These are phyloP conservation scores for Microcyclospora pomicola DNA, from an alignment of 2,329 filamentous ascomycete species.

Conservation along the genomic window DNA sequence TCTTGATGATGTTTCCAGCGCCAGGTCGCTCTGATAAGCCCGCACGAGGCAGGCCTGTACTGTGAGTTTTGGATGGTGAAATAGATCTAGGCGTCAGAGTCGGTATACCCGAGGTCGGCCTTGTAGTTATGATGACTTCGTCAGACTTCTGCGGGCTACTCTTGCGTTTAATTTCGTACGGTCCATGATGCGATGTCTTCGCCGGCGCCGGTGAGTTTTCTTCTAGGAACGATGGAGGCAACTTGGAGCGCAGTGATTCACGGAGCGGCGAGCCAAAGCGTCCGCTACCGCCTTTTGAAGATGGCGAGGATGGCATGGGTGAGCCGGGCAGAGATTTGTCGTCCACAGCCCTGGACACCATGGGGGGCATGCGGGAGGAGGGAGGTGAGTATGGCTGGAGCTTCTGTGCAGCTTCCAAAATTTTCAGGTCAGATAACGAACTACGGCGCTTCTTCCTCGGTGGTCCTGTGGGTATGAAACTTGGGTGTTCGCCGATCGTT, in stretches of 20 bases:
- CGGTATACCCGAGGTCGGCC: constrained; percentile 36
- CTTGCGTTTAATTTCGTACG: constrained; percentile 17
- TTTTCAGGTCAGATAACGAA: constrained; percentile 74
- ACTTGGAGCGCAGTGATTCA: constrained; percentile 19
- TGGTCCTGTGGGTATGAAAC: constrained; percentile 30
- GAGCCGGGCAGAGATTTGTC: constrained; percentile 23
- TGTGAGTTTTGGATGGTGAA: constrained; percentile 21
- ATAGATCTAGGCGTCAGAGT: constrained; percentile 24
- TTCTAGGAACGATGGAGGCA: constrained; percentile 27
- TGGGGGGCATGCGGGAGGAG: constrained; percentile 10
- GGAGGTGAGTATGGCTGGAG: constrained; percentile 11
- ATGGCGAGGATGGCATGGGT: constrained; percentile 21
- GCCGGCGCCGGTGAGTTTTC: constrained; percentile 28
- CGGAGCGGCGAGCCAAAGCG: constrained; percentile 28
- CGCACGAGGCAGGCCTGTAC: constrained; percentile 31
- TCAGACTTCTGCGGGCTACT: constrained; percentile 13
- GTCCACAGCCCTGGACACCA: constrained; percentile 9
- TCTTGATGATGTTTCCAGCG: constrained; percentile 44
- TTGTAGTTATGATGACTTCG: constrained; percentile 14
- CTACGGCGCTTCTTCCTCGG: constrained; percentile 72
- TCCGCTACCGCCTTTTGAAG: constrained; percentile 22
- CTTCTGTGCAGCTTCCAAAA: constrained; percentile 40
- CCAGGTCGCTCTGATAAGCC: constrained; percentile 38
- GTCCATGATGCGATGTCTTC: constrained; percentile 6
- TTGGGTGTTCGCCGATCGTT: constrained; percentile 36